Base-by-base conservation (phyloP, 2,329 filamentous ascomycete species). In the Paecilomyces fulvus region DNA sequence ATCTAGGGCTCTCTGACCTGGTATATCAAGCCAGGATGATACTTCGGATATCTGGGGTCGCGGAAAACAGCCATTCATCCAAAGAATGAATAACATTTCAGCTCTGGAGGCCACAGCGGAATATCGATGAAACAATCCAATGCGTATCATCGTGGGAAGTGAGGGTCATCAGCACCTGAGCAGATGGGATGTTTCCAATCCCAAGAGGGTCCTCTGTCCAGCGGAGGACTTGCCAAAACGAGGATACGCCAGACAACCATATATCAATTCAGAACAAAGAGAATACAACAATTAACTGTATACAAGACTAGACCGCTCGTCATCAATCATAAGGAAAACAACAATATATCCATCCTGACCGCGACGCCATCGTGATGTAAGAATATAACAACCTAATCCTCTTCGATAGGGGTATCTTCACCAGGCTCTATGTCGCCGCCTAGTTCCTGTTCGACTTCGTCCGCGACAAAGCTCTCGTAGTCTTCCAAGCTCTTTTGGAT, bases 401-500 rank as follows among this genome's bases (percentile, higher is more conserved):
- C 54, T 12, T 54, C 58, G 54, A 64, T 58, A 30, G 53, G 59
- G 43, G 25, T 57, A 52, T 70, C 70, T 56, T 75, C 70, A n/a
- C 64, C 65, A 20, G 60, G 58, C 31, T 67, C 67, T 61, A 84
- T 82, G 37, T 87, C 86, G 46, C 80, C 83, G n/a, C 85, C 84
- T 21, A 91, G 76, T 74, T 92, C 88, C 68, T 86, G 84, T 76
- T 95, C 90, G n/a, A 96, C 85, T 75, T 97, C 92, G 62, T 95
- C 89, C 1, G 89, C 87, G 6, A 96, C 90, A 69, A 96, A 96
- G 56, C 86, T 85, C 75, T 99, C 94, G 71, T 96, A 97, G 67
- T 94, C 90, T 70, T 96, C 92, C 55, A 99, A 78, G 58, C 85
- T 87, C 76, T 91, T 92, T 73, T 99, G 94, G 53, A 99, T 81